Evolutionary conservation across 805 yeast genomes (phyloP), one percentile per base, ranked within the genome.

Genomic region (Saturnispora quitensis): DNA sequence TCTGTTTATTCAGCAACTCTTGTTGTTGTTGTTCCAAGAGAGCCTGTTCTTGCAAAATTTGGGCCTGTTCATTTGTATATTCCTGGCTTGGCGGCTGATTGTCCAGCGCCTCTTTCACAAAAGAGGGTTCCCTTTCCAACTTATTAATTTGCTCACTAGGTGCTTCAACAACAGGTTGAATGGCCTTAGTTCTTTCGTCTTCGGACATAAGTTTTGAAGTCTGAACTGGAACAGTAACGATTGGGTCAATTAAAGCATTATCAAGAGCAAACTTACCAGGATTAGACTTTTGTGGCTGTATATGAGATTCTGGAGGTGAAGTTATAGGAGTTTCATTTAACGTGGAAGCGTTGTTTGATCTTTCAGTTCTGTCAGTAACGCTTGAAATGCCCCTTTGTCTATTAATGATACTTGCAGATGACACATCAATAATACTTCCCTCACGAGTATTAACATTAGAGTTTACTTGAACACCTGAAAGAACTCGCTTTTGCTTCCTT

Each of bases 401-500:
- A 15, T 46, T 45, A 7, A 36, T 42, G 7, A 25, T 22, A 40
- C 40, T 40, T 6, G 40, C 43, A 25, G 33, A 22, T 34, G 40
- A 38, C 18, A 40, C 38, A 25, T 28, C 49, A n/a, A 51, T 17
- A 34, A 40, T 34, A 36, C 49, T 45, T 3, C 42, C 33, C 17
- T 48, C 27, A n/a, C 48, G 45, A 18, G 25, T 28, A 51, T 49
- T 36, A 36, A 56, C 53, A 51, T 54, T 59, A 52, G 27, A 38
- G 24, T 17, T 38, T 10, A 17, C 9, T 38, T 38, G 42, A 18
- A 18, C 24, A 9, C 42, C 42, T 5, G 42, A 17, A n/a, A 38
- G 17, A 24, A 57, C 47, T 31, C 64, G 50, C 43, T 51, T 60
- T 38, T 60, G 61, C 40, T 59, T 65, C 35, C 54, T 58, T 53